Conservation (phyloP, 192 early-diverging fungal genomes). For the Coemansia sp. region DNA sequence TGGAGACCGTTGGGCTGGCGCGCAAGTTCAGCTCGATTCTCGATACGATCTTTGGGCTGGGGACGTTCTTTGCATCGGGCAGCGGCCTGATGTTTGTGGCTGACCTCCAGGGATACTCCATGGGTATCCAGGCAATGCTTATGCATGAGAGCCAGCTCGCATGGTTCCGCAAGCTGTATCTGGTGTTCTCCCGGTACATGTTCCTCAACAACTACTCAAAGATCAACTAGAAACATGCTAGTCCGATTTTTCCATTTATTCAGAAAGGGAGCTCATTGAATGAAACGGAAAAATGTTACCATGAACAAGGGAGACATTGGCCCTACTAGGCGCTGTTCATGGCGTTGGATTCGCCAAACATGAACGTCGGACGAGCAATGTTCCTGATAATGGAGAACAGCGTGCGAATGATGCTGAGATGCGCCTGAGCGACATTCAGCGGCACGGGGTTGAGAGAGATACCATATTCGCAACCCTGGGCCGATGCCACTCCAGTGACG, state of each 20-base stretch:
- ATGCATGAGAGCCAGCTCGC: slow-evolving; percentile 84
- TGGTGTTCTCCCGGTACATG: slow-evolving; percentile 89
- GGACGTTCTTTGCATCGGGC: slow-evolving; percentile 14
- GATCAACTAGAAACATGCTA: slow-evolving; percentile 41
- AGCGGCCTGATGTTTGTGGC: slow-evolving; percentile 60
- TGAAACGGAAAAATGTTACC: background rate
- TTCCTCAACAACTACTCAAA: slow-evolving; percentile 65
- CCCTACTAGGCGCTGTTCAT: background rate
- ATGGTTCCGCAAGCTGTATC: slow-evolving; percentile 90
- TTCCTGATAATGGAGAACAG: background rate
- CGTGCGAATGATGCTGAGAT: background rate
- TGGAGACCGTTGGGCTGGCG: slow-evolving; percentile 58
- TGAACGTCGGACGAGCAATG: background rate
- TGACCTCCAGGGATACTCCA: slow-evolving; percentile 56
- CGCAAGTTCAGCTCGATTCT: slow-evolving; percentile 61
- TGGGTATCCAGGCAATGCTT: slow-evolving; percentile 70
- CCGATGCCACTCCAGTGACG: slow-evolving; percentile 3
- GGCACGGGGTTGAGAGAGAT: slow-evolving; percentile 24
- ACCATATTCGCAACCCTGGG: slow-evolving; percentile 15
- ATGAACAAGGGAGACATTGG: background rate
- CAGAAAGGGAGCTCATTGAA: background rate
- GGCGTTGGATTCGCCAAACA: background rate
- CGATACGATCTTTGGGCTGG: slow-evolving; percentile 51
- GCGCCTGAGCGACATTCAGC: slow-evolving; percentile 6
- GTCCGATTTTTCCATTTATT: background rate